Conservation (phyloP, 2,329 filamentous ascomycete genomes). For the Trichoderma koningiopsis region DNA sequence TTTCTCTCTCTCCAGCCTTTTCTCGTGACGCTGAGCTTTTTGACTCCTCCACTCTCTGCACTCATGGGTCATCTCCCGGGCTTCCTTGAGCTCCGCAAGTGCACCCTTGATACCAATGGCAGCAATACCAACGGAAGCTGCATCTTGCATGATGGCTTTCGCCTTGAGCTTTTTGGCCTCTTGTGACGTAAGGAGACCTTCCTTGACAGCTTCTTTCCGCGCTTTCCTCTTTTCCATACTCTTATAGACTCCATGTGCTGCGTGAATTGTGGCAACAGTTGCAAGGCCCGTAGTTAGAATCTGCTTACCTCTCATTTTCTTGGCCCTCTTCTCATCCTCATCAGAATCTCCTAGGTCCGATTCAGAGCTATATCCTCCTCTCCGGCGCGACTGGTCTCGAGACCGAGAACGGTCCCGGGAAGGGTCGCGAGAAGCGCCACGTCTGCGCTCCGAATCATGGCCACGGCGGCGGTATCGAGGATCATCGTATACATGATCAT, state of each 20-base stretch:
- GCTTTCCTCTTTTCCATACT: slow-evolving; percentile 59
- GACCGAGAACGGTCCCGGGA: slow-evolving; percentile 29
- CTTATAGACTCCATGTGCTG: slow-evolving; percentile 59
- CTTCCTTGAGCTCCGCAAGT: slow-evolving; percentile 58
- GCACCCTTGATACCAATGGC: slow-evolving; percentile 61
- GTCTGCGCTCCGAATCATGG: slow-evolving; percentile 51
- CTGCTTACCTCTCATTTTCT: slow-evolving; percentile 66
- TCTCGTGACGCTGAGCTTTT: slow-evolving; percentile 53
- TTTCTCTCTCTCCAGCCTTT: slow-evolving; percentile 47
- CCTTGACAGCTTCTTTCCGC: slow-evolving; percentile 55
- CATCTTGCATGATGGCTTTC: slow-evolving; percentile 59
- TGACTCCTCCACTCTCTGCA: slow-evolving; percentile 53
- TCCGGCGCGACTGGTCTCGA: slow-evolving; percentile 34
- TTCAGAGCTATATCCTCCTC: slow-evolving; percentile 51
- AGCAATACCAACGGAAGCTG: slow-evolving; percentile 60
- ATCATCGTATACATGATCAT: slow-evolving; percentile 50
- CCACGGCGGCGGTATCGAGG: slow-evolving; percentile 44
- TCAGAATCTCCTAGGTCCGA: slow-evolving; percentile 61
- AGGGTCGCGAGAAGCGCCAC: slow-evolving; percentile 44
- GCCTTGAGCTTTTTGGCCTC: slow-evolving; percentile 60
- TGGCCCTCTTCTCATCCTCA: slow-evolving; percentile 56
- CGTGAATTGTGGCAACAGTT: slow-evolving; percentile 62
- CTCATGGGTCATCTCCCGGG: slow-evolving; percentile 52
- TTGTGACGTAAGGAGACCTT: slow-evolving; percentile 53
- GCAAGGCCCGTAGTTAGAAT: slow-evolving; percentile 59